Conservation (phyloP, 1,284 basidiomycete species). For the Phylloporus sp. region DNA sequence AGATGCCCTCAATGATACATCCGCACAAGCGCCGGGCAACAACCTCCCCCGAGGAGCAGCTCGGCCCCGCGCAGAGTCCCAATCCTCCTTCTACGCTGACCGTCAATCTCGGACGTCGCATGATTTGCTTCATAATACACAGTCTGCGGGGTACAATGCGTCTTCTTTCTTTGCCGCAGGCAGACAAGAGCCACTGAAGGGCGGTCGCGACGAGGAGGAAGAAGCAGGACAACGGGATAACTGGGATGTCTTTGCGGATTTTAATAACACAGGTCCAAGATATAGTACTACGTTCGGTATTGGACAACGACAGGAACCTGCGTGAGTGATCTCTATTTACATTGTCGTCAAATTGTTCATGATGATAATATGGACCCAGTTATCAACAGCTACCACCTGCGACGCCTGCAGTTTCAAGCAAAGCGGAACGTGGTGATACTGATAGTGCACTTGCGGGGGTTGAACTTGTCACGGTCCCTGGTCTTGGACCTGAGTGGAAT, state of each 20-base stretch:
- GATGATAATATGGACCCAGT: constrained; percentile 36
- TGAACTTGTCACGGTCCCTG: constrained; percentile 87
- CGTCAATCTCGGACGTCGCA: constrained; percentile 45
- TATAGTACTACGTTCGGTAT: constrained; percentile 68
- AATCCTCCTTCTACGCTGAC: constrained; percentile 64
- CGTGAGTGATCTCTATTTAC: constrained; percentile 35
- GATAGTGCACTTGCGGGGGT: constrained; percentile 49
- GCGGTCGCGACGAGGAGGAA: constrained; percentile 64
- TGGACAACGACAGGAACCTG: constrained; percentile 39
- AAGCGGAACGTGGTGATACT: constrained; percentile 39
- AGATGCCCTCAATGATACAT: constrained; percentile 59
- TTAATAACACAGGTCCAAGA: constrained; percentile 84
- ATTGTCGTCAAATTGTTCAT: constrained; percentile 8
- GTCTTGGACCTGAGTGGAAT: constrained; percentile 86
- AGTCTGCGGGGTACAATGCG: constrained; percentile 68
- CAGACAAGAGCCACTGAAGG: constrained; percentile 73
- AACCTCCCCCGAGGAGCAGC: constrained; percentile 31
- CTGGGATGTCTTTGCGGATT: constrained; percentile 90
- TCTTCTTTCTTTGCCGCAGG: constrained; percentile 66
- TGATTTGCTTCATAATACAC: constrained; percentile 47
- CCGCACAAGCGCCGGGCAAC: constrained; percentile 20
- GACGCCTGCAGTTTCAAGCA: constrained; percentile 34
- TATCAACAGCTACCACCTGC: constrained; percentile 57
- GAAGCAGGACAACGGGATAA: constrained; percentile 48
- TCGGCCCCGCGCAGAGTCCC: constrained; percentile 60